A percentile compares a stretch with the other conserved stretches of the same genome.
Conservation (phyloP, 2,329 filamentous ascomycete genomes). For the Helotiales sp. region DNA sequence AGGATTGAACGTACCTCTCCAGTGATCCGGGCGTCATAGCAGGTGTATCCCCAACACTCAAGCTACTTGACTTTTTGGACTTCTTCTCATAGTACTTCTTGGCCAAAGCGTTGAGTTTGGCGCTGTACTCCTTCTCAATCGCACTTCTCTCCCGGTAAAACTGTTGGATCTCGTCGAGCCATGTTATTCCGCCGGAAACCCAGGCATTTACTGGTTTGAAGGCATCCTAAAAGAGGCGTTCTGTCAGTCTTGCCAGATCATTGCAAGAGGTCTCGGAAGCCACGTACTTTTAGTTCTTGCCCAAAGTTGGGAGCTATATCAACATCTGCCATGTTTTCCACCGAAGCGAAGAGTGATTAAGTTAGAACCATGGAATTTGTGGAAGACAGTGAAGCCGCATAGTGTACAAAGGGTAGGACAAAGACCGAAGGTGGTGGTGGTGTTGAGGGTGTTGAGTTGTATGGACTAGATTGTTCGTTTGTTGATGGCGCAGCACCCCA, state of each 20-base stretch:
- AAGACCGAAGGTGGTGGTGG: neutral
- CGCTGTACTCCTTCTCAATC: constrained; percentile 96
- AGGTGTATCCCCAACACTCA: constrained; percentile 94
- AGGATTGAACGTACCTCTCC: constrained; percentile 65
- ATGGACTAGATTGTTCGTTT: constrained; percentile 3
- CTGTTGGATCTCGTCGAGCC: constrained; percentile 95
- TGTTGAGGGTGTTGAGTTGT: constrained; percentile 2
- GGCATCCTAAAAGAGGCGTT: constrained; percentile 69
- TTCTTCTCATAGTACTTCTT: constrained; percentile 99
- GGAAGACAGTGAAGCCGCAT: constrained; percentile 25
- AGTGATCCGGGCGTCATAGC: constrained; percentile 93
- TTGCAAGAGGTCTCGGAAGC: constrained; percentile 17
- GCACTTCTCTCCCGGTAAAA: constrained; percentile 94
- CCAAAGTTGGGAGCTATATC: constrained; percentile 87
- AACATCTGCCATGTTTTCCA: constrained; percentile 73
- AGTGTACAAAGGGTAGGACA: neutral
- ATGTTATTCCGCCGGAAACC: constrained; percentile 86
- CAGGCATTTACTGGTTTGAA: constrained; percentile 95
- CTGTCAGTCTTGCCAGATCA: constrained; percentile 23
- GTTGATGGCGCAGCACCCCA: constrained; percentile 29
- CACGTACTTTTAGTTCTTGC: constrained; percentile 83
- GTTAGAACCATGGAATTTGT: constrained; percentile 31
- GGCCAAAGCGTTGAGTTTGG: constrained; percentile 83
- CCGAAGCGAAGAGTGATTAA: constrained; percentile 16
- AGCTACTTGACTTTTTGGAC: constrained; percentile 80